Base-by-base conservation (phyloP, 2,329 filamentous ascomycete genomes). In the Xylaria sp. region DNA sequence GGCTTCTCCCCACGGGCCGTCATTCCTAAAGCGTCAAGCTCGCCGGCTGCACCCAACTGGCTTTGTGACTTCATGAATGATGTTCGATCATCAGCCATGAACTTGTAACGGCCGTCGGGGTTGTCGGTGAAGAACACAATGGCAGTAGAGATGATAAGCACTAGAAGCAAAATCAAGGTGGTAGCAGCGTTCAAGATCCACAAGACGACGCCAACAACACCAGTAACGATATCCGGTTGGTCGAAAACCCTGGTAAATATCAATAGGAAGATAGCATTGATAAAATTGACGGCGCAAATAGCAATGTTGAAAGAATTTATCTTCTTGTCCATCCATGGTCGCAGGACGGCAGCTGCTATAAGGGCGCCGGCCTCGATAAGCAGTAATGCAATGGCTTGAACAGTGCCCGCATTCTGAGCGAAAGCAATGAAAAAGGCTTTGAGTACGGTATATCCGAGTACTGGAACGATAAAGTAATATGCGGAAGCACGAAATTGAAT, bases 261-360 rank as follows among this genome's bases (percentile, higher is more conserved):
- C 58, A 98, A 82, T 33, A 97, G 81, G 81, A 96, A 96, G 75
- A 97, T 88, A 58, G 90, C 85, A 78, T 95, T 96, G 72, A 97
- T 76, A 76, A 97, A 96, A 82, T 97, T 97, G 77, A 97, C 83
- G 46, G 87, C 90, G 65, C 88, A 90, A 71, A 97, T 97, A 63
- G 92, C 86, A 72, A 98, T 97, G 80, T 97, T 97, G 84, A 97
- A 96, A 48, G 89, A 89, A 77, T 97, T 98, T 64, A 92, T 97
- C 80, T 93, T 94, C 87, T 97, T 97, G 83, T 97, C 94, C 94
- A 98, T 98, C 90, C 92, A 98, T 17, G 94, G 94, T 62, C 92
- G 89, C 68, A 97, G 80, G 55, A 96, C 89, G 62, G 88, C 90
- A 58, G 92, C 88, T 21, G 80, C 87, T 70, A 97, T 90, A 58